A percentile compares a stretch with the other conserved stretches of the same genome.
phyloP scores from a whole-genome alignment of 2,329 filamentous ascomycete genomes.

The Fusarium papillatum region DNA sequence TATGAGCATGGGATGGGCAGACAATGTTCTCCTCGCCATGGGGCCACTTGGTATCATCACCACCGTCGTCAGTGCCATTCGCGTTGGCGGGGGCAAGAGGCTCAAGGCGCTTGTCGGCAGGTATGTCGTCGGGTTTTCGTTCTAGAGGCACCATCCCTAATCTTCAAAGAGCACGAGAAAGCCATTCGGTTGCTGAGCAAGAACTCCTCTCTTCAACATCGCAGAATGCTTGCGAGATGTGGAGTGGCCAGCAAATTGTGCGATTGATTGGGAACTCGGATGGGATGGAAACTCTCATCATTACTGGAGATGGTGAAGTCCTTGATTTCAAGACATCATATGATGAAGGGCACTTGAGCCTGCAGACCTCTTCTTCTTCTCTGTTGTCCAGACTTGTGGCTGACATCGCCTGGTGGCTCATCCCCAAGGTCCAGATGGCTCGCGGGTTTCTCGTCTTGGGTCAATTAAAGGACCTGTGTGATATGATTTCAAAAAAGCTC shows the following conservation, averaged over 20 bases:
- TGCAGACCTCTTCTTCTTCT: too few relatives aligned
- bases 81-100: constrained; percentile 57
- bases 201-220: neutral
- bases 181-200: neutral
- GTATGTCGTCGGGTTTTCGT: neutral
- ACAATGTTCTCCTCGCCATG: constrained; percentile 60
- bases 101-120: constrained; percentile 60
- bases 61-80: constrained; percentile 56
- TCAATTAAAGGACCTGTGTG: too few relatives aligned
- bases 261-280: neutral
- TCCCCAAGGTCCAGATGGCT: too few relatives aligned
- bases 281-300: neutral
- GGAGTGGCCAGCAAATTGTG: neutral
- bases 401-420: too few relatives aligned
- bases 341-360: too few relatives aligned
- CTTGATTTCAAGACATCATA: too few relatives aligned
- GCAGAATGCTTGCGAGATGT: constrained; percentile 1
- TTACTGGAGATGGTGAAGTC: neutral
- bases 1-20: constrained; percentile 56
- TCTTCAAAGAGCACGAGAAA: neutral
- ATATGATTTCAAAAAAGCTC: too few relatives aligned
- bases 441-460: too few relatives aligned
- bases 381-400: too few relatives aligned
- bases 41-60: constrained; percentile 61
- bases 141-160: neutral